Evolutionary conservation across 208 protist genomes (phyloP).

Genomic region (Trypanosoma brucei): DNA sequence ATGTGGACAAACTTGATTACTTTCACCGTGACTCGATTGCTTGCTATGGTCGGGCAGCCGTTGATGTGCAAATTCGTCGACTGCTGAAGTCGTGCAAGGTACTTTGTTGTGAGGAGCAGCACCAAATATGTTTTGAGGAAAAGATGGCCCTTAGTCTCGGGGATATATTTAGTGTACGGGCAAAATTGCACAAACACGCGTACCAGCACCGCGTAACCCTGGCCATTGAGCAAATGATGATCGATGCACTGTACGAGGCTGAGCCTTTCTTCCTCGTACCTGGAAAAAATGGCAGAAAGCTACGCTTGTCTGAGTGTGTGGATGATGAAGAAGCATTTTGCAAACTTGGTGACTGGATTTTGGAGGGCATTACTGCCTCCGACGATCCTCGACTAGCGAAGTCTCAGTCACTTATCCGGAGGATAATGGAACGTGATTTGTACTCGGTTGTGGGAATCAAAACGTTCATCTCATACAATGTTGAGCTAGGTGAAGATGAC

Average conservation of each 20-base stretch:
- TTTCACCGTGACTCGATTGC: constrained; percentile 64
- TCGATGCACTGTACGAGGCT: constrained; percentile 53
- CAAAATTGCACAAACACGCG: constrained; percentile 76
- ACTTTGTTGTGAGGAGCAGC: constrained; percentile 32
- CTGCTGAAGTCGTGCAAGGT: constrained; percentile 37
- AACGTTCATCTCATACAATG: constrained; percentile 24
- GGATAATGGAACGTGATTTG: constrained; percentile 67
- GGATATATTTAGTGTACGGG: constrained; percentile 81
- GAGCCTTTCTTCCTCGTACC: constrained; percentile 32
- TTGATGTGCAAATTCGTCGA: constrained; percentile 45
- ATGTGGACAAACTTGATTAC: constrained; percentile 94
- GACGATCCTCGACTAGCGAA: constrained; percentile 33
- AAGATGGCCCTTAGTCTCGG: constrained; percentile 82
- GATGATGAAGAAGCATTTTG: constrained; percentile 33
- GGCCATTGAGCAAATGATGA: constrained; percentile 68
- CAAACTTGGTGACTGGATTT: constrained; percentile 41
- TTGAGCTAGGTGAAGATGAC: constrained; percentile 14
- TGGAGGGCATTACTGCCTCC: constrained; percentile 42
- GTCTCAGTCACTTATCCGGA: constrained; percentile 53
- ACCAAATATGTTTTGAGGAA: constrained; percentile 76
- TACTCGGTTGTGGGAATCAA: constrained; percentile 52
- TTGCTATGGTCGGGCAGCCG: constrained; percentile 25
- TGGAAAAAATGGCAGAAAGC: constrained; percentile 11
- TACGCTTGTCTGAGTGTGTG: constrained; percentile 27
- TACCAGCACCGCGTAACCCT: constrained; percentile 83